These are phyloP conservation scores for Barnettozyma sucrosica DNA, from an alignment of 805 yeast species.

Conservation along the genomic window DNA sequence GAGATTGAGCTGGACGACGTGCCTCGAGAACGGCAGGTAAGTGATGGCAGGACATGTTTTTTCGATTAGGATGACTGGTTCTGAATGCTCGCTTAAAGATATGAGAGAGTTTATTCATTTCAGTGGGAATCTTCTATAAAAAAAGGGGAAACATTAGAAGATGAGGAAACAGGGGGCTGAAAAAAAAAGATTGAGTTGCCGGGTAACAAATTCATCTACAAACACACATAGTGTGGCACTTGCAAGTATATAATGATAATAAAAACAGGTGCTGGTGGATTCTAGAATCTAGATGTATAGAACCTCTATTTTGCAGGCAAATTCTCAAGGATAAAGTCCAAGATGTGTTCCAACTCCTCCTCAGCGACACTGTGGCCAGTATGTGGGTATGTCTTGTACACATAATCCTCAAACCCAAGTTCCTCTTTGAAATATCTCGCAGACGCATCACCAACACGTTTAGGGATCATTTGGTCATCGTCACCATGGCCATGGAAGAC, in stretches of 20 bases:
- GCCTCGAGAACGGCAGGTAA: conserved; percentile 26
- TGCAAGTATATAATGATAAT: no score
- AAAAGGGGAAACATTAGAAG: background rate
- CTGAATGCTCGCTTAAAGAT: conserved; percentile 1
- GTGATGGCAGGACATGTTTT: background rate
- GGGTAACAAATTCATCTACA: background rate
- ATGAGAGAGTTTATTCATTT: background rate
- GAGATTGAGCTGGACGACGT: conserved; percentile 29
- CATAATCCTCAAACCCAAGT: conserved; percentile 42
- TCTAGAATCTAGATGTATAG: background rate
- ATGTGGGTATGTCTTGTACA: conserved; percentile 53
- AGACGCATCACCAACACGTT: conserved; percentile 30
- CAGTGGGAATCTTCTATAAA: background rate
- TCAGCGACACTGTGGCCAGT: conserved; percentile 64
- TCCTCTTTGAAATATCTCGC: conserved; percentile 38
- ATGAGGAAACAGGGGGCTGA: background rate
- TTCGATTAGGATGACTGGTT: background rate
- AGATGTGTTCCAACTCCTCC: conserved; percentile 56
- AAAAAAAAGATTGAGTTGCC: background rate
- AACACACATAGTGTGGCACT: no score
- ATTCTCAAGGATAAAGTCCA: conserved; percentile 36
- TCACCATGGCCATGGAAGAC: conserved; percentile 88
- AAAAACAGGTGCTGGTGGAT: no score
- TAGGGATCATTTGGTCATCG: conserved; percentile 57
- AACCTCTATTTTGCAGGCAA: conserved; percentile 11